These are phyloP conservation scores for Camillea tinctor DNA, from an alignment of 2,329 filamentous ascomycete genomes.

Conservation along the genomic window DNA sequence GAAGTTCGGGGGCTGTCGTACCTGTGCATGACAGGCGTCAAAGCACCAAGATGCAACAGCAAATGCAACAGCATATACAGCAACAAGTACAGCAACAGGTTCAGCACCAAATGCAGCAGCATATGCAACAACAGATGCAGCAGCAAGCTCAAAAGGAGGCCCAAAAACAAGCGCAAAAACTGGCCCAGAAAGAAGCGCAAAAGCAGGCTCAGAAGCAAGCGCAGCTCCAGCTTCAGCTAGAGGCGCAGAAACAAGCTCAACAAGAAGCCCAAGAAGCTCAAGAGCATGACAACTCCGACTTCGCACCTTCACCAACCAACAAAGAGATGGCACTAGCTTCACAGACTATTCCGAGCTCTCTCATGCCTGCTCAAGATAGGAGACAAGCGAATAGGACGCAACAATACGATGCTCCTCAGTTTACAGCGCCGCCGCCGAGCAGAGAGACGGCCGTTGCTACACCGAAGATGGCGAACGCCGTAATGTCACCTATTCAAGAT, in stretches of 20 bases:
- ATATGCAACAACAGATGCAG: no score
- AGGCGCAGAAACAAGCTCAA: background rate
- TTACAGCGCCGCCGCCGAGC: background rate
- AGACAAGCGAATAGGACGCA: constrained; percentile 11
- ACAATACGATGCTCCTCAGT: constrained; percentile 10
- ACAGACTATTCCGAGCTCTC: constrained; percentile 1
- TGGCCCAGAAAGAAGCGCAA: no score
- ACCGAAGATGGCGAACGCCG: constrained; percentile 5
- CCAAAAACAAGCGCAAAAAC: no score
- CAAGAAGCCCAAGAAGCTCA: background rate
- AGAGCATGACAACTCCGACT: background rate
- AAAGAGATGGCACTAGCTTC: background rate
- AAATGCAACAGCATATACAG: background rate
- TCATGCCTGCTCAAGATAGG: constrained; percentile 10
- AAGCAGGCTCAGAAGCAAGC: no score
- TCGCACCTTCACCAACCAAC: background rate
- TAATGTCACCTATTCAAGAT: constrained; percentile 15
- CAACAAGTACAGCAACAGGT: no score
- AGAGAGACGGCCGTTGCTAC: background rate
- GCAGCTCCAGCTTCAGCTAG: no score
- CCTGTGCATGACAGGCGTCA: background rate
- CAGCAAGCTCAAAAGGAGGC: no score
- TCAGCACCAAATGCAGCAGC: no score
- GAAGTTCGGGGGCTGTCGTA: background rate
- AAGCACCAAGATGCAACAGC: background rate